Conservation (phyloP, 352 stramenopile species). For the Phytophthora brassicae region DNA sequence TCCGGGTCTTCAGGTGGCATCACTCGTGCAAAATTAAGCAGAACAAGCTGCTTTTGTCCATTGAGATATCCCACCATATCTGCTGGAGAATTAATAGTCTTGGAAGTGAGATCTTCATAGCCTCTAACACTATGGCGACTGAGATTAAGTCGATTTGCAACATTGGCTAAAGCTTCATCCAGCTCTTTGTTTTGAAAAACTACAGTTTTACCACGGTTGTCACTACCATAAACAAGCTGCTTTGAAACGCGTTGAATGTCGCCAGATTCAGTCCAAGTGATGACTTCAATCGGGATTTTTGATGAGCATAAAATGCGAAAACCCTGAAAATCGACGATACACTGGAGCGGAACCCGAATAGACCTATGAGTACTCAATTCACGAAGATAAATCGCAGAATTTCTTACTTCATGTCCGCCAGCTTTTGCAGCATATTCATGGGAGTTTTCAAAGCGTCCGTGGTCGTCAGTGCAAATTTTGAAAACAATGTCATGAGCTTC, state of each 20-base stretch:
- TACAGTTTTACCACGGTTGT: slow-evolving; percentile 83
- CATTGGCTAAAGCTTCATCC: slow-evolving; percentile 61
- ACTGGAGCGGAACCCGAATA: slow-evolving; percentile 77
- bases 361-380: slow-evolving; percentile 33
- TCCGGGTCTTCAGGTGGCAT: slow-evolving; percentile 90
- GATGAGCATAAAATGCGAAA: slow-evolving; percentile 86
- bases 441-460: slow-evolving; percentile 89
- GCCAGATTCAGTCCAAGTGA: slow-evolving; percentile 66
- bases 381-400: slow-evolving; percentile 78
- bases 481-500: slow-evolving; percentile 90
- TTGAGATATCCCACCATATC: slow-evolving; percentile 84
- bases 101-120: slow-evolving; percentile 86
- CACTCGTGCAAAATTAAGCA: slow-evolving; percentile 84
- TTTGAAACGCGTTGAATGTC: slow-evolving; percentile 62
- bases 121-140: slow-evolving; percentile 82
- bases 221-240: slow-evolving; percentile 86
- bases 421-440: slow-evolving; percentile 90
- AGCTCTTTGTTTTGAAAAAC: slow-evolving; percentile 81
- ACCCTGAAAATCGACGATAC: slow-evolving; percentile 86
- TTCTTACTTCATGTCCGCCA: slow-evolving; percentile 75
- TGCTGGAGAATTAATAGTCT: slow-evolving; percentile 71
- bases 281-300: slow-evolving; percentile 81
- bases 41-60: slow-evolving; percentile 49
- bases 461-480: slow-evolving; percentile 89
- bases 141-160: slow-evolving; percentile 79